These are phyloP conservation scores for Penstemon davidsonii DNA, from an alignment of 257 asterid species.

Conservation along the genomic window DNA sequence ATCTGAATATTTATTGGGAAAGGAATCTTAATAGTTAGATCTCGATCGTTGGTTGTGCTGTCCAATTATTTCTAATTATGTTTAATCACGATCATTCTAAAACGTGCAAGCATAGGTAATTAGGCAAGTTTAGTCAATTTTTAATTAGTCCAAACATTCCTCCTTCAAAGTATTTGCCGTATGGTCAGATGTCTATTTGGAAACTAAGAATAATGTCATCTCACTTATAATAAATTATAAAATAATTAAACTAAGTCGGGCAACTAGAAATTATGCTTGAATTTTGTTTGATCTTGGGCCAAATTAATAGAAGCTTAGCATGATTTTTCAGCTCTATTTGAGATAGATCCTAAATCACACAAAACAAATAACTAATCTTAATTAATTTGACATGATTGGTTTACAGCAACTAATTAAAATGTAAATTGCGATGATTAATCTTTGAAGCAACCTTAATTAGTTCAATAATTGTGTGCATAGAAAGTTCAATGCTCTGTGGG, in stretches of 20 bases:
- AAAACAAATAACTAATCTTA: constrained; percentile 22
- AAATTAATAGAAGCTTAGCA: too few relatives aligned
- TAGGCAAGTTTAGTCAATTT: constrained; percentile 1
- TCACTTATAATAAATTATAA: too few relatives aligned
- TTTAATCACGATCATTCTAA: neutral
- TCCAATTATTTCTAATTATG: neutral
- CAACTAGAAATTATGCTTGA: too few relatives aligned
- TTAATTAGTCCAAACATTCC: neutral
- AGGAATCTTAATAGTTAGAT: neutral
- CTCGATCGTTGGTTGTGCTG: neutral
- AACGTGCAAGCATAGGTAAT: constrained; percentile 27
- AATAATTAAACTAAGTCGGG: too few relatives aligned
- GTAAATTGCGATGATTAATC: constrained; percentile 22
- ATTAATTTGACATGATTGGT: constrained; percentile 35
- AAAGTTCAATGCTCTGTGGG: constrained; percentile 34
- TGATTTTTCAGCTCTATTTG: too few relatives aligned
- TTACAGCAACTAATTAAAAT: constrained; percentile 32
- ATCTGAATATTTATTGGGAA: neutral
- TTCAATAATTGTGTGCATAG: constrained; percentile 31
- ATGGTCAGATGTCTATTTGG: neutral
- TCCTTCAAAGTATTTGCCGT: constrained; percentile 24
- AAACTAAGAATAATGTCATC: too few relatives aligned
- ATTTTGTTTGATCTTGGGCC: too few relatives aligned
- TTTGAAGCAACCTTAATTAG: constrained; percentile 38
- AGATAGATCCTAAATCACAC: neutral